These are phyloP conservation scores for Fraxinus cuspidata DNA, from an alignment of 257 asterid species.

Conservation along the genomic window DNA sequence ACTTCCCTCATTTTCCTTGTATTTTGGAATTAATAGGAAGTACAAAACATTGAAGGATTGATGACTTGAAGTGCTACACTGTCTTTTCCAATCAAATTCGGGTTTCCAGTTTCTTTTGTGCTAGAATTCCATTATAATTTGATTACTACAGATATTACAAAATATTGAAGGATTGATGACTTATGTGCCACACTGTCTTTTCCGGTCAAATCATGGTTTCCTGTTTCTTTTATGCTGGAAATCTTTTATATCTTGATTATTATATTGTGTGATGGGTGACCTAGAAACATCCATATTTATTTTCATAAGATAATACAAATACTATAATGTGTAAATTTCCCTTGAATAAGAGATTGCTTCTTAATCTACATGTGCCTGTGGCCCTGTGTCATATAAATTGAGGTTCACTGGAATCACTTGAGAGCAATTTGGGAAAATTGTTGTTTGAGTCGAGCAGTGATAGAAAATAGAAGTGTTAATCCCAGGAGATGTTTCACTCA, in stretches of 20 bases:
- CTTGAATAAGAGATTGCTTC: not conserved
- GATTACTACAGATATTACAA: not conserved
- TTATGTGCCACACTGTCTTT: not conserved
- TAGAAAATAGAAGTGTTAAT: not conserved
- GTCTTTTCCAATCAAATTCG: slow-evolving; percentile 8
- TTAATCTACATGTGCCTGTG: not conserved
- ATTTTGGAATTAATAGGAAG: not conserved
- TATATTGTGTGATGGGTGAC: not conserved
- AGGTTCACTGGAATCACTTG: not conserved
- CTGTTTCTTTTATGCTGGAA: not conserved
- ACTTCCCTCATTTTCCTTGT: slow-evolving; percentile 20
- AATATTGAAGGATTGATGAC: not conserved
- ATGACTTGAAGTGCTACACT: not conserved
- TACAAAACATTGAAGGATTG: not conserved
- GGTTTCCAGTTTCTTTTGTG: not conserved
- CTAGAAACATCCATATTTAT: not conserved
- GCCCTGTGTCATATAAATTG: not conserved
- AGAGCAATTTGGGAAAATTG: not conserved
- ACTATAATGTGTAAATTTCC: not conserved
- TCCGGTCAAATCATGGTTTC: slow-evolving; percentile 6
- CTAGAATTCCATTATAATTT: not conserved
- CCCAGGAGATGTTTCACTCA: not conserved
- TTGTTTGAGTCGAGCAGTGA: not conserved
- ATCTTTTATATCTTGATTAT: not conserved
- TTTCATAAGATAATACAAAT: not conserved